These are phyloP conservation scores for Elsinoe ampelina DNA, from an alignment of 2,329 filamentous ascomycete genomes.

Conservation along the genomic window DNA sequence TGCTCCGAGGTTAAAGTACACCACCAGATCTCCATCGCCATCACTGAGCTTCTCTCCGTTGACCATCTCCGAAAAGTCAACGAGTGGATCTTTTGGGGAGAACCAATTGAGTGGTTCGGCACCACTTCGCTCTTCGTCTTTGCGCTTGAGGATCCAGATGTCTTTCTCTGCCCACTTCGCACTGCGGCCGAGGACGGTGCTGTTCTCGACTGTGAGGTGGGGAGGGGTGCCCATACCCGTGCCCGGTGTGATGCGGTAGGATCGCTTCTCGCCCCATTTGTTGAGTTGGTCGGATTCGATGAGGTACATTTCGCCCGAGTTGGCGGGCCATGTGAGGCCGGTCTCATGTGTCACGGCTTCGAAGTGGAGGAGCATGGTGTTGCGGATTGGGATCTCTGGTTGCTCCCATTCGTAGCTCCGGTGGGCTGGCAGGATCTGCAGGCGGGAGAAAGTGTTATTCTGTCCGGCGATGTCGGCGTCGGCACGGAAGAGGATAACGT, in stretches of 20 bases:
- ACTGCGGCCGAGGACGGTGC: slow-evolving; percentile 37
- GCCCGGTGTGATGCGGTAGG: slow-evolving; percentile 35
- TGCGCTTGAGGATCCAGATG: slow-evolving; percentile 42
- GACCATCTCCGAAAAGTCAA: slow-evolving; percentile 45
- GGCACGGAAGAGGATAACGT: slow-evolving; percentile 35
- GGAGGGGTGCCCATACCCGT: slow-evolving; percentile 29
- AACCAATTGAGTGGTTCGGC: slow-evolving; percentile 40
- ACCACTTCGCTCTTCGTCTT: slow-evolving; percentile 44
- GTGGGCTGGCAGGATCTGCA: slow-evolving; percentile 25
- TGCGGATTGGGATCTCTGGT: slow-evolving; percentile 21
- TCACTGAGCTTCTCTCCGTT: slow-evolving; percentile 36
- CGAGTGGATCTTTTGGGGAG: slow-evolving; percentile 38
- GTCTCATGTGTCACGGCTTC: slow-evolving; percentile 21
- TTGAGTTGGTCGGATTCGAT: slow-evolving; percentile 33
- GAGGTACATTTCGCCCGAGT: slow-evolving; percentile 33
- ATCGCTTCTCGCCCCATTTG: slow-evolving; percentile 34
- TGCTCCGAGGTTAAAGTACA: slow-evolving; percentile 46
- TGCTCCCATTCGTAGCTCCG: slow-evolving; percentile 25
- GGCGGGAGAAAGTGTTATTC: slow-evolving; percentile 28
- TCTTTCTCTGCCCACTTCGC: slow-evolving; percentile 44
- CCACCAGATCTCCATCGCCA: slow-evolving; percentile 31
- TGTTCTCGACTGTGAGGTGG: slow-evolving; percentile 43
- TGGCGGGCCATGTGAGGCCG: slow-evolving; percentile 29
- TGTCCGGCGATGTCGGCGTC: slow-evolving; percentile 32
- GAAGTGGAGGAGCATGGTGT: slow-evolving; percentile 26